These are phyloP conservation scores for Nematocida minor DNA, from an alignment of 371 early-diverging fungal genomes.

Conservation along the genomic window DNA sequence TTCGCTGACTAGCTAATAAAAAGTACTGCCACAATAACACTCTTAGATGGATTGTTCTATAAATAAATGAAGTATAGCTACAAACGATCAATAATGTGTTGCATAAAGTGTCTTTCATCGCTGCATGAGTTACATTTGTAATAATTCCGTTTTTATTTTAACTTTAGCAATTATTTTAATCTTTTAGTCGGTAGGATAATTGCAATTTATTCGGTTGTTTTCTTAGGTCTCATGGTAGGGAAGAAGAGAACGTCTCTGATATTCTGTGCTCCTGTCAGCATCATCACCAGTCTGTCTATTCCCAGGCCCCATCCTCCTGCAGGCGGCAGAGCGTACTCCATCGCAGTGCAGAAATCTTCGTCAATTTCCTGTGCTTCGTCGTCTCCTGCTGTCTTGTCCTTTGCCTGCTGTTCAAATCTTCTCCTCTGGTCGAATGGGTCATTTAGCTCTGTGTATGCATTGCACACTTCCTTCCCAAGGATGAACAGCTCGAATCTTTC, in stretches of 20 bases:
- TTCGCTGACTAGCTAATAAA: no score
- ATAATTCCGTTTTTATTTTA: no score
- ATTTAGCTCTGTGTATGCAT: constrained; percentile 96
- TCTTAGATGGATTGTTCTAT: no score
- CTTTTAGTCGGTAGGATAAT: no score
- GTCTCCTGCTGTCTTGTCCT: constrained; percentile 91
- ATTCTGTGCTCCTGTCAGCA: constrained; percentile 92
- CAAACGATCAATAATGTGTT: no score
- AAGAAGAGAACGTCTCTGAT: constrained; percentile 92
- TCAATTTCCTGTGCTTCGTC: constrained; percentile 97
- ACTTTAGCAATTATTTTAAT: no score
- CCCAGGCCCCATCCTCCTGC: constrained; percentile 96
- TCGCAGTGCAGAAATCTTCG: constrained; percentile 87
- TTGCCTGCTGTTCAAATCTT: constrained; percentile 89
- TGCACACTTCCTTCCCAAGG: constrained; percentile 93
- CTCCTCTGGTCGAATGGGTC: constrained; percentile 91
- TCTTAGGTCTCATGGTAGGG: constrained; percentile 70
- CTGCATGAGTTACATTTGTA: no score
- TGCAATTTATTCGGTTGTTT: not conserved
- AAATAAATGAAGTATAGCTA: no score
- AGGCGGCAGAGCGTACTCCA: constrained; percentile 96
- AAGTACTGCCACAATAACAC: no score
- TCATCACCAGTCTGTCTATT: constrained; percentile 94
- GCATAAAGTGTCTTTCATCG: no score
- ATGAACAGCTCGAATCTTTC: constrained; percentile 98